Evolutionary conservation across 495 filamentous ascomycete species (phyloP).

Genomic region (Terfezia claveryi): DNA sequence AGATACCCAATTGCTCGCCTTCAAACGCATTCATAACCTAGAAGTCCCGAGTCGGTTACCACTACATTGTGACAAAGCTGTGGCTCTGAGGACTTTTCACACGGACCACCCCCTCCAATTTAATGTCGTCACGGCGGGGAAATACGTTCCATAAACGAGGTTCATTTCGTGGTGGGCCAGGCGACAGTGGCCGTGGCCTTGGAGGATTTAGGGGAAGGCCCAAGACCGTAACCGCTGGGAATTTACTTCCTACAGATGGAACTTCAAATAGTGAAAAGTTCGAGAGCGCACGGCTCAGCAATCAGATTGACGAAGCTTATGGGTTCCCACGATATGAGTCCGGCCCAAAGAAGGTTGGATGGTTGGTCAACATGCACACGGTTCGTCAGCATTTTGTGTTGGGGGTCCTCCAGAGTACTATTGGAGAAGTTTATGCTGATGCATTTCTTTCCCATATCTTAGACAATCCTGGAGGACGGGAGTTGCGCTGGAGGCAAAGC

Average conservation of each 20-base stretch:
- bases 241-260: conserved; percentile 52
- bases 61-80: no score
- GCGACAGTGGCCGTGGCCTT: background rate
- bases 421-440: no score
- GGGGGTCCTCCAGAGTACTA: no score
- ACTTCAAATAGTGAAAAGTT: conserved; percentile 69
- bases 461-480: conserved; percentile 62
- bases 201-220: conserved; percentile 17
- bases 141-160: background rate
- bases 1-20: no score
- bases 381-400: conserved; percentile 4
- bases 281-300: conserved; percentile 61
- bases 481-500: conserved; percentile 57
- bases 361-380: conserved; percentile 87
- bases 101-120: no score
- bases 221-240: conserved; percentile 56
- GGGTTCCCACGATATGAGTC: conserved; percentile 85
- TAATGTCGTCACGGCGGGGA: background rate
- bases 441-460: background rate
- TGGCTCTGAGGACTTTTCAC: no score
- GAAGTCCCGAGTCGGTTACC: no score
- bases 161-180: background rate
- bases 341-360: conserved; percentile 65
- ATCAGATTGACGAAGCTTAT: conserved; percentile 82
- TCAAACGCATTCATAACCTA: no score